Conservation (phyloP, 352 stramenopile genomes). For the Blastocystis sp. region DNA sequence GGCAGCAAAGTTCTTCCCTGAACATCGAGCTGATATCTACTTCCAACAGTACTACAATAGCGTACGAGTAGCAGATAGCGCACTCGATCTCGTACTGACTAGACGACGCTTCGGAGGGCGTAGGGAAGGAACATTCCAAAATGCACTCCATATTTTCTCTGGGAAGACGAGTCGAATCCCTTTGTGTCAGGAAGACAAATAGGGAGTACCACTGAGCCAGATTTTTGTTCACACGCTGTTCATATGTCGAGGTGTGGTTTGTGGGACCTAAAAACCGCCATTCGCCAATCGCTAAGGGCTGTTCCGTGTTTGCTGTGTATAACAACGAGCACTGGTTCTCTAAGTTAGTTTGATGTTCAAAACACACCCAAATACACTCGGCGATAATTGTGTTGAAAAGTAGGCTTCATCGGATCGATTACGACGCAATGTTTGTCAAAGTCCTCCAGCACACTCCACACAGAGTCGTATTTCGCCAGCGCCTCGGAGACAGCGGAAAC, state of each 20-base stretch:
- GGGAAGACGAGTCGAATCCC: not conserved
- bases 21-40: slow-evolving; percentile 29
- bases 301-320: slow-evolving; percentile 20
- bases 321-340: slow-evolving; percentile 39
- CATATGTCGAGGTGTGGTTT: not conserved
- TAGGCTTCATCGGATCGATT: slow-evolving; percentile 28
- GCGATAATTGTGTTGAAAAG: slow-evolving; percentile 34
- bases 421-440: slow-evolving; percentile 24
- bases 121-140: not conserved
- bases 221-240: not conserved
- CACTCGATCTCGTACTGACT: slow-evolving; percentile 52
- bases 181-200: not conserved
- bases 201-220: not conserved
- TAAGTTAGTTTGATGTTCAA: not conserved
- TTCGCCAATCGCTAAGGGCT: slow-evolving; percentile 22
- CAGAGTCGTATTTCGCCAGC: not conserved
- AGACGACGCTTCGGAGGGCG: not conserved
- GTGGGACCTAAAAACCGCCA: not conserved
- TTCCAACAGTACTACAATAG: not conserved
- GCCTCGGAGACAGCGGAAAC: not conserved
- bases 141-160: not conserved
- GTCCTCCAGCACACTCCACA: slow-evolving; percentile 28
- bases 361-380: slow-evolving; percentile 6
- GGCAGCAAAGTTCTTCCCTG: slow-evolving; percentile 10
- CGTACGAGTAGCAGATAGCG: slow-evolving; percentile 46